Percentiles rank a stretch among this genome's conserved stretches.
phyloP scores from a whole-genome alignment of 306 rosid species.

The Casuarina cunninghamiana region DNA sequence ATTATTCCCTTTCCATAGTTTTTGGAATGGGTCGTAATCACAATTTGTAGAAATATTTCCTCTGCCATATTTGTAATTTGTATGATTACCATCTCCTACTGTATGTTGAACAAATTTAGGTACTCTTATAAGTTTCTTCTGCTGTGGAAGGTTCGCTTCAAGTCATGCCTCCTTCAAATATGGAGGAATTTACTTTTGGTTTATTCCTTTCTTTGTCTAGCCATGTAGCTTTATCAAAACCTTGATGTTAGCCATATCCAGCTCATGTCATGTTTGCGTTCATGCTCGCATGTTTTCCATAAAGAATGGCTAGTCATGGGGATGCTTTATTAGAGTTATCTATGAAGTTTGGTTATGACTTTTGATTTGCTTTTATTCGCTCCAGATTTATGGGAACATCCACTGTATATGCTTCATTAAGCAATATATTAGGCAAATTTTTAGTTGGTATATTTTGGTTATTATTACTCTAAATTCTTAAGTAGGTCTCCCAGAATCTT shows the following conservation, averaged over 20 bases:
- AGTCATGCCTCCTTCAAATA: neutral
- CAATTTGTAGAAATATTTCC: neutral
- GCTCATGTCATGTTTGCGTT: neutral
- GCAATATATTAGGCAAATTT: neutral
- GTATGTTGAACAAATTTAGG: neutral
- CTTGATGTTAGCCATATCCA: neutral
- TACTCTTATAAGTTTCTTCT: neutral
- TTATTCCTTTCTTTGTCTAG: neutral
- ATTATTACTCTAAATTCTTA: neutral
- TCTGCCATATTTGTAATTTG: neutral
- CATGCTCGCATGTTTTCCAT: neutral
- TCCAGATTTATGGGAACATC: conserved; percentile 1
- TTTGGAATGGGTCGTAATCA: neutral
- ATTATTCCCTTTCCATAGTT: neutral
- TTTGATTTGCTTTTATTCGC: neutral
- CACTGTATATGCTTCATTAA: neutral
- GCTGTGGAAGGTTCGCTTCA: neutral
- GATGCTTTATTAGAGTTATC: neutral
- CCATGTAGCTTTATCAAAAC: neutral
- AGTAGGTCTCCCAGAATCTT: neutral
- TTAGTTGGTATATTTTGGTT: neutral
- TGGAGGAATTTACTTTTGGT: neutral
- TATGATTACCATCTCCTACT: neutral
- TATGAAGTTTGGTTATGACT: neutral
- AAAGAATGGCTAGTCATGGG: neutral